Evolutionary conservation across 2,329 filamentous ascomycete species (phyloP), one percentile per base, ranked within the genome.

Genomic region (Xylariaceae sp.): DNA sequence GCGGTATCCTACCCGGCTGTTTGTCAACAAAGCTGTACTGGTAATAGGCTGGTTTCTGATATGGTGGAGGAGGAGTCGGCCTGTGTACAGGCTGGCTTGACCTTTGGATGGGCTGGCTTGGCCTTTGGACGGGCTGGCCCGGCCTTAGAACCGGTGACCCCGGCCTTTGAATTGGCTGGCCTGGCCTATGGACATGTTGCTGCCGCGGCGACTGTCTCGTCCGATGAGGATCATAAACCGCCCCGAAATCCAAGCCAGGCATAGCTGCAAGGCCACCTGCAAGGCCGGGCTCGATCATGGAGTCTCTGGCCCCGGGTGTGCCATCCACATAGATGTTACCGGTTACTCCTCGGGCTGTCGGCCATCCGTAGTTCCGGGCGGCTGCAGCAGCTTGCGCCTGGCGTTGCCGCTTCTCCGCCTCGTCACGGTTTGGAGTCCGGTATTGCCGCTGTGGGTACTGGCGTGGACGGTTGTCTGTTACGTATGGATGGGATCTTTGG

Each of bases 331-430:
- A 18, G 19, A 18, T 19, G 40, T 21, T 34, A 16, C 45, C 22
- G 16, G 13, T 12, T 2, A 13, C 37, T n/a, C 29, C 46, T 21
- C 50, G 51, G 0, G 45, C 3, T 30, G 44, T 52, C 1, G 55
- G 54, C 60, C 61, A 66, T 19, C 61, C 61, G 48, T 66, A 63
- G 3, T 49, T 47, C 12, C 47, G 46, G 2, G 61, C 61, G 2
- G 64, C 61, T 4, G 45, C 50, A 1, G 56, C 57, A 12, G 63
- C 61, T 21, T 53, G 40, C 6, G 26, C 43, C 43, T 61, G 56
- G 9, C 55, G 54, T 39, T 50, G 47, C 10, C 40, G 29, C 42
- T 59, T 61, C 36, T 58, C 53, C 26, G 16, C 10, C 30, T 51
- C 53, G 18, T 53, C 53, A 6, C 41, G 37, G 13, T 19, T 49